Conservation (phyloP, 495 filamentous ascomycete genomes). For the Talaromyces liani region DNA sequence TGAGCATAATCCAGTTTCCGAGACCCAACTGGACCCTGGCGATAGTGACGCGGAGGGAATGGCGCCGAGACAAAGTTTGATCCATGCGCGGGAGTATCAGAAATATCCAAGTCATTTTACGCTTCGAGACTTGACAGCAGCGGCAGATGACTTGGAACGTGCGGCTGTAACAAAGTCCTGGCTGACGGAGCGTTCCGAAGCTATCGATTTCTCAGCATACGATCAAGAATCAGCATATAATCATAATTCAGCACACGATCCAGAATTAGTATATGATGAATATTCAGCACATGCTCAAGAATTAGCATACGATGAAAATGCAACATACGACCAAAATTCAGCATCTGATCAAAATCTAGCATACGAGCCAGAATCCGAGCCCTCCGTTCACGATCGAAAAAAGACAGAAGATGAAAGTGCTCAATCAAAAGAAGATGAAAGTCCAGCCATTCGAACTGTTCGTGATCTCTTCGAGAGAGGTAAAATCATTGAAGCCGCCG, state of each 20-base stretch:
- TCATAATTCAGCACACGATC: neutral
- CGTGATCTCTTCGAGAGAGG: slow-evolving; percentile 3
- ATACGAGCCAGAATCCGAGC: neutral
- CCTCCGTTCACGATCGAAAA: neutral
- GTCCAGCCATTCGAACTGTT: neutral
- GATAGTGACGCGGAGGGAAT: neutral
- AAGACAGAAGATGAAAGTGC: neutral
- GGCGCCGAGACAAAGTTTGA: neutral
- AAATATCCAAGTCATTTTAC: neutral
- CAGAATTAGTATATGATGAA: neutral
- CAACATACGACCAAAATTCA: neutral
- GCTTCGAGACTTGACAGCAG: neutral
- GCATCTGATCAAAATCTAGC: neutral
- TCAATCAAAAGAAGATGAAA: neutral
- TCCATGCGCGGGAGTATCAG: neutral
- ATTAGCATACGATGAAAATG: neutral
- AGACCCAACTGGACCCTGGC: neutral
- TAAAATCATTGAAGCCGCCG: slow-evolving; percentile 30
- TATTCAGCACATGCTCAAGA: neutral
- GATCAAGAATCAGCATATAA: neutral
- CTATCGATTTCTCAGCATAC: neutral
- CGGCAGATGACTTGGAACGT: slow-evolving; percentile 1
- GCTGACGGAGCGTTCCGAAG: neutral
- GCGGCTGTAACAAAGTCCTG: neutral
- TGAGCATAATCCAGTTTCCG: neutral